Percentiles rank a stretch among this genome's conserved stretches.
These are phyloP conservation scores for Epichloe typhina DNA, from an alignment of 2,329 filamentous ascomycete genomes.

Conservation along the genomic window DNA sequence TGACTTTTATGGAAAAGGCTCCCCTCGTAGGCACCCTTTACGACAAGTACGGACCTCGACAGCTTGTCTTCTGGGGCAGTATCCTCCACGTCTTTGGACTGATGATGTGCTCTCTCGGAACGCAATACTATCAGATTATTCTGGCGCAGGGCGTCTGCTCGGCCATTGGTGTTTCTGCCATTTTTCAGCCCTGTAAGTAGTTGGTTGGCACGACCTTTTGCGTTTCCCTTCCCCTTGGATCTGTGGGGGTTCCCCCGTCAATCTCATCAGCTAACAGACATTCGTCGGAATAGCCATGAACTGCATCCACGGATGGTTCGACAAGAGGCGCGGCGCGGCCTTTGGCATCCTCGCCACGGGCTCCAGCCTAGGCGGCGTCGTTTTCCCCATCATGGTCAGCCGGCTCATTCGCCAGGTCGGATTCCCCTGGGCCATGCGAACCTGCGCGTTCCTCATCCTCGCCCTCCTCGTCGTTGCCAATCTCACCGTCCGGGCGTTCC, in stretches of 20 bases:
- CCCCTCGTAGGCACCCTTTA: conserved; percentile 45
- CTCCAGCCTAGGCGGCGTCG: conserved; percentile 18
- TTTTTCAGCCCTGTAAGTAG: conserved; percentile 13
- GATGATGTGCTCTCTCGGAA: conserved; percentile 42
- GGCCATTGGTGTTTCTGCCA: conserved; percentile 16
- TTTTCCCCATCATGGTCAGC: conserved; percentile 21
- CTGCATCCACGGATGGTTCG: conserved; percentile 13
- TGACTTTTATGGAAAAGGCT: conserved; percentile 16
- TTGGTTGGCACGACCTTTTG: neutral
- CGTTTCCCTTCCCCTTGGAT: no score
- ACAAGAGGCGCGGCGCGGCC: conserved; percentile 11
- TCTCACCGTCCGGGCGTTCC: conserved; percentile 12
- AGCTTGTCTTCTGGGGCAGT: conserved; percentile 34
- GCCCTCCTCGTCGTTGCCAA: conserved; percentile 18
- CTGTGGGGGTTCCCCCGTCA: neutral
- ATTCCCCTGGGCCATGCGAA: conserved; percentile 21
- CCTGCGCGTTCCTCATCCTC: conserved; percentile 13
- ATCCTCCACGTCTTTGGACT: conserved; percentile 42
- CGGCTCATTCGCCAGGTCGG: conserved; percentile 17
- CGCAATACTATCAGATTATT: conserved; percentile 22
- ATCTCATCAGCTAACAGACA: neutral
- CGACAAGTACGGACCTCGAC: conserved; percentile 46
- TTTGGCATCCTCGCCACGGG: conserved; percentile 16
- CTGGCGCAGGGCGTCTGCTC: conserved; percentile 20
- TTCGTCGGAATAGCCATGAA: conserved; percentile 8